Evolutionary conservation across 2,329 filamentous ascomycete species (phyloP).

Genomic region (Blastomyces emzantsi): DNA sequence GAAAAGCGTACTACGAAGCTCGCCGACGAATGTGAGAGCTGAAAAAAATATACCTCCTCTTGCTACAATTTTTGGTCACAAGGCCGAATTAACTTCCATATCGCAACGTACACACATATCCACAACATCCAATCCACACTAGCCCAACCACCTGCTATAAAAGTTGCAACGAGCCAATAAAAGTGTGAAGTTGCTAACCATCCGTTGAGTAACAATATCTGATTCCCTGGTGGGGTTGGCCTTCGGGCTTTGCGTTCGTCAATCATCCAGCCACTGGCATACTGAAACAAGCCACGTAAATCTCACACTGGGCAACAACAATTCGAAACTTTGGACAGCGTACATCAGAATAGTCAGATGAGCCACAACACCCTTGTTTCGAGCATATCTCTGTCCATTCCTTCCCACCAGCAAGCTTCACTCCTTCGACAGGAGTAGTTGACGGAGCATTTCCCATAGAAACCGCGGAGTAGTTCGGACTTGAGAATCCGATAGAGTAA

Average conservation of each 20-base stretch:
- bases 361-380: neutral
- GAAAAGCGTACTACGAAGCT: neutral
- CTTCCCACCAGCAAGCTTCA: neutral
- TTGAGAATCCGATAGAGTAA: neutral
- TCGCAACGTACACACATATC: neutral
- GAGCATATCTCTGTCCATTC: neutral
- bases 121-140: neutral
- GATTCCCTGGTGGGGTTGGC: neutral
- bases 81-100: neutral
- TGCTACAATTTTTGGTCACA: neutral
- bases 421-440: neutral
- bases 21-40: neutral
- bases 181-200: neutral
- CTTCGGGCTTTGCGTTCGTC: neutral
- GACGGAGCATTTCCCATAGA: neutral
- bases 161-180: neutral
- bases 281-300: constrained; percentile 3
- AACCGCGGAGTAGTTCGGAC: neutral
- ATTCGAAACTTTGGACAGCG: neutral
- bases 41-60: neutral
- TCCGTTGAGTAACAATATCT: neutral
- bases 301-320: neutral
- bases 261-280: neutral
- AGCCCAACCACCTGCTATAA: neutral
- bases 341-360: neutral